A percentile compares a stretch with the other conserved stretches of the same genome.
Evolutionary conservation across 768 basidiomycete species (phyloP).

Genomic region (Tephrocybe sp.): DNA sequence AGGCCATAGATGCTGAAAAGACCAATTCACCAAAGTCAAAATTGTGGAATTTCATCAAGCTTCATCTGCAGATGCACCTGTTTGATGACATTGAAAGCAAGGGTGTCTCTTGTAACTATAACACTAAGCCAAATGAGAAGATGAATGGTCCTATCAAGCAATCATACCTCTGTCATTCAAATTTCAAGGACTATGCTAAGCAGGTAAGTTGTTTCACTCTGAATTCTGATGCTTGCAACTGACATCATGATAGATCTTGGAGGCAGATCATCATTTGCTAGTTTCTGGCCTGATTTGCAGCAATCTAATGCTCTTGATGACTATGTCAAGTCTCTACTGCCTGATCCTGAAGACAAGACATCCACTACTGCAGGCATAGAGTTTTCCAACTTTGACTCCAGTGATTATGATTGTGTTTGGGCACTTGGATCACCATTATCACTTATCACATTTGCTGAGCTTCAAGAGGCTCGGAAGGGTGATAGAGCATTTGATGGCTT

Average conservation of each 20-base stretch:
- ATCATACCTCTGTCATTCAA: constrained; percentile 24
- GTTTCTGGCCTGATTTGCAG: neutral
- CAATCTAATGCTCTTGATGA: constrained; percentile 1
- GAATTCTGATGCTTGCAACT: too few relatives aligned
- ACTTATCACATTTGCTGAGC: neutral
- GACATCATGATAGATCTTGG: too few relatives aligned
- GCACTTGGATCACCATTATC: neutral
- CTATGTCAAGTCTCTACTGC: neutral
- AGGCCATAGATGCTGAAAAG: neutral
- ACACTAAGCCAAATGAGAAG: constrained; percentile 30
- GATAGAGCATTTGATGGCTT: constrained; percentile 2
- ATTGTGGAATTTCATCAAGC: constrained; percentile 37
- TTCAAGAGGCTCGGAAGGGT: neutral
- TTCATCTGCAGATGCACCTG: constrained; percentile 30
- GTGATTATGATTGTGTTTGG: neutral
- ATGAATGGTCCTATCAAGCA: constrained; percentile 29
- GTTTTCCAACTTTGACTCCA: neutral
- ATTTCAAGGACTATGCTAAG: constrained; percentile 30
- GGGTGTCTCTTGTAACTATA: constrained; percentile 29
- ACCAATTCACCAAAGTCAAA: constrained; percentile 13
- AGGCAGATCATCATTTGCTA: constrained; percentile 2
- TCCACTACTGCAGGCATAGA: too few relatives aligned
- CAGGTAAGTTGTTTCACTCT: constrained; percentile 29
- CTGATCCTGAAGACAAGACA: neutral
- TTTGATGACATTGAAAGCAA: constrained; percentile 32